These are phyloP conservation scores for Amanita molliuscula DNA, from an alignment of 768 basidiomycete species.

Conservation along the genomic window DNA sequence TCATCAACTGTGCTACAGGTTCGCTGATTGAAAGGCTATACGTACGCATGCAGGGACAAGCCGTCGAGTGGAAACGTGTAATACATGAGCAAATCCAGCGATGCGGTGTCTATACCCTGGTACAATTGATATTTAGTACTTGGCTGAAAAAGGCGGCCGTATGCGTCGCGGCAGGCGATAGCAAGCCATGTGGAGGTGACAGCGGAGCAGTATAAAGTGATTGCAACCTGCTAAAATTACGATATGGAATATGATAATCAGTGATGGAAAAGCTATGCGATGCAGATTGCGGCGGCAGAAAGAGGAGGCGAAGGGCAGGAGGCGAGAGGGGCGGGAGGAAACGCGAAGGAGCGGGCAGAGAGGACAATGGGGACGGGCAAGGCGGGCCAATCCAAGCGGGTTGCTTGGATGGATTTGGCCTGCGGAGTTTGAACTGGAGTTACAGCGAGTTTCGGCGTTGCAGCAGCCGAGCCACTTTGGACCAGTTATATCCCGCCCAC, in stretches of 20 bases:
- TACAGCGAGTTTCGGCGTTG: not conserved
- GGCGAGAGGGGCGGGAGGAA: not conserved
- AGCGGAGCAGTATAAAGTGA: not conserved
- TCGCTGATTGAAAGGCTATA: no score
- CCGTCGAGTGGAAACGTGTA: no score
- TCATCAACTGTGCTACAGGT: no score
- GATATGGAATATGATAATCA: not conserved
- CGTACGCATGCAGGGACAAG: no score
- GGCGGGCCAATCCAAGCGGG: not conserved
- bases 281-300: not conserved
- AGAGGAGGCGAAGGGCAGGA: not conserved
- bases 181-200: no score
- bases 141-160: no score
- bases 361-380: not conserved
- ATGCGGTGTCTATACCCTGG: no score
- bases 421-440: slow-evolving; percentile 5
- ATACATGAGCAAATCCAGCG: no score
- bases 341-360: not conserved
- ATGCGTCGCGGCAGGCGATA: no score
- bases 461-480: not conserved
- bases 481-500: slow-evolving; percentile 6
- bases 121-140: no score
- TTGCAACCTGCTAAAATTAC: no score
- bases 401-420: not conserved
- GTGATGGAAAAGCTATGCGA: not conserved